Evolutionary conservation across 2,329 filamentous ascomycete species (phyloP).

Genomic region (Aspergillus quadricinctus): DNA sequence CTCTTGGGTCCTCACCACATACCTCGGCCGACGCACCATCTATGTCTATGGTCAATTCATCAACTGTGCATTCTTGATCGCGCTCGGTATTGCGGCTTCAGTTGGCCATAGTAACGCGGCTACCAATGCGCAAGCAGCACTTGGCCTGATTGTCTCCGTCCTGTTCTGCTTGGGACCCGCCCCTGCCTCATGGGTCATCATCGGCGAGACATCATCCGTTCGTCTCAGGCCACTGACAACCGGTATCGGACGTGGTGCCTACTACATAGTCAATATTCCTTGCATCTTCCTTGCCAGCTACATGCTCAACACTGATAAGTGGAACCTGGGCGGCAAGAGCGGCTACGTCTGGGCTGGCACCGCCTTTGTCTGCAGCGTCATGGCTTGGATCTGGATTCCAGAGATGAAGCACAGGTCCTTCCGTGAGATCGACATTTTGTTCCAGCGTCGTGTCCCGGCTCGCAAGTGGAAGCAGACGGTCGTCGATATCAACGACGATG

Average conservation of each 20-base stretch:
- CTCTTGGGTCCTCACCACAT: slow-evolving; percentile 63
- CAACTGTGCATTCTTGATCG: slow-evolving; percentile 37
- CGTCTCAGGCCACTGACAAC: slow-evolving; percentile 63
- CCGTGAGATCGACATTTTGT: slow-evolving; percentile 30
- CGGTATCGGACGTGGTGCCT: slow-evolving; percentile 59
- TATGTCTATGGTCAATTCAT: slow-evolving; percentile 58
- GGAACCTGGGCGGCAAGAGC: slow-evolving; percentile 51
- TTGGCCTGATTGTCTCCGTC: slow-evolving; percentile 63
- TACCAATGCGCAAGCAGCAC: slow-evolving; percentile 54
- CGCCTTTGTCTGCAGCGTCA: slow-evolving; percentile 46
- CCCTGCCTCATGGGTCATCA: slow-evolving; percentile 63
- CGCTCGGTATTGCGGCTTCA: too few relatives aligned
- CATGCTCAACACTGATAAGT: slow-evolving; percentile 54
- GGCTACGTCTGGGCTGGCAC: slow-evolving; percentile 60
- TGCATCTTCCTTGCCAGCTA: slow-evolving; percentile 60
- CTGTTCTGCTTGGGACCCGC: slow-evolving; percentile 60
- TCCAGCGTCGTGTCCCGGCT: slow-evolving; percentile 51
- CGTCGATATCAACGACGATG: slow-evolving; percentile 58
- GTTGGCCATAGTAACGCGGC: slow-evolving; percentile 21
- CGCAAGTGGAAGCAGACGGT: slow-evolving; percentile 33
- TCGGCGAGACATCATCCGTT: slow-evolving; percentile 62
- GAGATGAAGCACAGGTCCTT: too few relatives aligned
- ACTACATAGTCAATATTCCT: slow-evolving; percentile 63
- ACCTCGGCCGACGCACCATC: slow-evolving; percentile 60
- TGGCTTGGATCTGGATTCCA: too few relatives aligned